Evolutionary conservation across 345 rosid genomes (phyloP).

Genomic region (Passiflora organensis): DNA sequence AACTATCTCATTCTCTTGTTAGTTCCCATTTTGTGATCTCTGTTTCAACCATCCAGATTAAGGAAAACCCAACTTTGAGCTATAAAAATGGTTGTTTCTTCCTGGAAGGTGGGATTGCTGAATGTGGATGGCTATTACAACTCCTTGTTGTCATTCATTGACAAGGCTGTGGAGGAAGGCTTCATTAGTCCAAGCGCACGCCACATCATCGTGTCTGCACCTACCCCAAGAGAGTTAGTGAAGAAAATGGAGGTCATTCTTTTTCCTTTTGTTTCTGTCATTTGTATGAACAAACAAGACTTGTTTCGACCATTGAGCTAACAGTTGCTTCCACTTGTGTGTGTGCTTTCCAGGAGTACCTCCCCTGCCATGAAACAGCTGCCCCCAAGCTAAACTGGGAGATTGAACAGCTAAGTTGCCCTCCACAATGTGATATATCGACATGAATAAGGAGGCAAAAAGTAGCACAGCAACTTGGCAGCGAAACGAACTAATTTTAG

Average conservation of each 20-base stretch:
- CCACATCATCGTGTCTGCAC: slow-evolving; percentile 26
- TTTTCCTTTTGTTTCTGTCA: neutral
- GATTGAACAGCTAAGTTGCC: slow-evolving; percentile 42
- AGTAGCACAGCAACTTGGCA: neutral
- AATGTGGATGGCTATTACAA: slow-evolving; percentile 34
- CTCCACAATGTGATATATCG: slow-evolving; percentile 46
- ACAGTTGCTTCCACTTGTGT: too few species aligned
- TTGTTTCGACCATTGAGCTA: too few species aligned
- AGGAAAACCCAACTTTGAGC: too few species aligned
- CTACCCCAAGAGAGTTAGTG: slow-evolving; percentile 25
- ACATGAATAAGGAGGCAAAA: slow-evolving; percentile 27
- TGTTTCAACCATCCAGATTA: too few species aligned
- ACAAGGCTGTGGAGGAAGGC: slow-evolving; percentile 32
- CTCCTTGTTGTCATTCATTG: slow-evolving; percentile 23
- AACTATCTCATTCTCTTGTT: too few species aligned
- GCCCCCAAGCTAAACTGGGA: slow-evolving; percentile 81
- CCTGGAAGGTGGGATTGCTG: slow-evolving; percentile 26
- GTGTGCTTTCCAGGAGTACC: slow-evolving; percentile 48
- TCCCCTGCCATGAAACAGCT: slow-evolving; percentile 64
- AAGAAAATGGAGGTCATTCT: slow-evolving; percentile 34
- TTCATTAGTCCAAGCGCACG: slow-evolving; percentile 28
- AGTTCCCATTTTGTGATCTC: too few species aligned
- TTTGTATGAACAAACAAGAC: too few species aligned
- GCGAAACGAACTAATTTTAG: slow-evolving; percentile 24
- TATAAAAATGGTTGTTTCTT: neutral